A percentile compares a stretch with the other conserved stretches of the same genome.
These are phyloP conservation scores for Termitomyces sp. DNA, from an alignment of 768 basidiomycete genomes.

Conservation along the genomic window DNA sequence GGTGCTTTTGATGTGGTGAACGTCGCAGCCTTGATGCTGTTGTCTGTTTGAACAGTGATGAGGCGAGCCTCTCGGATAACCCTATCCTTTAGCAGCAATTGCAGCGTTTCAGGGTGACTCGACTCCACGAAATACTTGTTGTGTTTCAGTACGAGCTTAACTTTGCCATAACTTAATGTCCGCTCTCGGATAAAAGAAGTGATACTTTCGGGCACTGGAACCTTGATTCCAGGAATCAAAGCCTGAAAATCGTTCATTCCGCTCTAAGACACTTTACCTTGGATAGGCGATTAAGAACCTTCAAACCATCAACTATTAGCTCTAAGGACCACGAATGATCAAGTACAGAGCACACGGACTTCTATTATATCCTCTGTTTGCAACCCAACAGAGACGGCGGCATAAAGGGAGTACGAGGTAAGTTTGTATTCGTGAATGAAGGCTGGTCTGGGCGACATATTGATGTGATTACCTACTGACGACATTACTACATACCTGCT, in stretches of 20 bases:
- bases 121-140: constrained; percentile 98
- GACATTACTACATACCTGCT: constrained; percentile 68
- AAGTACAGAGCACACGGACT: constrained; percentile 47
- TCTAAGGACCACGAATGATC: constrained; percentile 12
- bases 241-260: not conserved
- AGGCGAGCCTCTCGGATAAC: constrained; percentile 83
- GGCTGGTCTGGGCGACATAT: constrained; percentile 61
- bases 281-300: constrained; percentile 78
- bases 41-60: constrained; percentile 59
- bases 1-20: constrained; percentile 83
- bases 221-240: constrained; percentile 36
- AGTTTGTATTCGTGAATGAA: constrained; percentile 99
- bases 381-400: constrained; percentile 95
- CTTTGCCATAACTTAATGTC: constrained; percentile 95
- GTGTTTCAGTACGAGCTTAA: constrained; percentile 96
- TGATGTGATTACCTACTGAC: constrained; percentile 24
- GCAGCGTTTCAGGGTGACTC: constrained; percentile 88
- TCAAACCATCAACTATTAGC: constrained; percentile 20
- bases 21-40: constrained; percentile 68
- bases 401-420: constrained; percentile 96
- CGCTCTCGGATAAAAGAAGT: constrained; percentile 85
- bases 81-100: constrained; percentile 80
- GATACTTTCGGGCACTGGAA: constrained; percentile 88
- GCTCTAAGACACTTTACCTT: constrained; percentile 40
- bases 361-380: constrained; percentile 99